Evolutionary conservation across 2,329 filamentous ascomycete genomes (phyloP).

Genomic region (Clonostachys solani): DNA sequence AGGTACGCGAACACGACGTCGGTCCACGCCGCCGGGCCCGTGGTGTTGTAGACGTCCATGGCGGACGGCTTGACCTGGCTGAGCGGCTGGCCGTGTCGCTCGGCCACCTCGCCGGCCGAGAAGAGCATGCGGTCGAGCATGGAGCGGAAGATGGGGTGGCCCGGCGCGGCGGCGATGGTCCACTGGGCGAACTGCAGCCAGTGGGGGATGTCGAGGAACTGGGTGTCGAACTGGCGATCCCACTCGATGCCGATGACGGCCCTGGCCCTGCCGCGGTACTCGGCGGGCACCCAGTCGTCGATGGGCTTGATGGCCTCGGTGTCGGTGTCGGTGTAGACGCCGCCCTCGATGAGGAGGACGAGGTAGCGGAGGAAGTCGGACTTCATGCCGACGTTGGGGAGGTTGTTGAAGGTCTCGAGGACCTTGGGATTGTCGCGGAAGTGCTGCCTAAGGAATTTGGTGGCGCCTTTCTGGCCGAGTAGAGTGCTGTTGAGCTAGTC

Average conservation of each 20-base stretch:
- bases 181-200: conserved; percentile 24
- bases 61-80: conserved; percentile 10
- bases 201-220: conserved; percentile 17
- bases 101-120: conserved; percentile 9
- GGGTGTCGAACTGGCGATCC: conserved; percentile 14
- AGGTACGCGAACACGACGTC: conserved; percentile 20
- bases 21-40: conserved; percentile 23
- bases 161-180: conserved; percentile 22
- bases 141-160: conserved; percentile 18
- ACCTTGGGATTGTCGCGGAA: conserved; percentile 10
- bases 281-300: conserved; percentile 18
- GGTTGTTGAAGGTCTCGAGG: conserved; percentile 1
- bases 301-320: conserved; percentile 49
- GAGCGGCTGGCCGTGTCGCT: background rate
- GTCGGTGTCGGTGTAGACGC: conserved; percentile 26
- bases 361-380: conserved; percentile 20
- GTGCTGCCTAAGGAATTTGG: conserved; percentile 13
- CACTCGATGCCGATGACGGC: conserved; percentile 21
- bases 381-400: conserved; percentile 15
- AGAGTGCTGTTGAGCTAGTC: conserved; percentile 8
- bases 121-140: conserved; percentile 15
- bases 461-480: conserved; percentile 12
- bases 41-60: conserved; percentile 21
- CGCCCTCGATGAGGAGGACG: conserved; percentile 18
- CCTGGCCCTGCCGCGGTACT: conserved; percentile 9